These are phyloP conservation scores for Coniochaeta prunicola DNA, from an alignment of 2,329 filamentous ascomycete species.

Conservation along the genomic window DNA sequence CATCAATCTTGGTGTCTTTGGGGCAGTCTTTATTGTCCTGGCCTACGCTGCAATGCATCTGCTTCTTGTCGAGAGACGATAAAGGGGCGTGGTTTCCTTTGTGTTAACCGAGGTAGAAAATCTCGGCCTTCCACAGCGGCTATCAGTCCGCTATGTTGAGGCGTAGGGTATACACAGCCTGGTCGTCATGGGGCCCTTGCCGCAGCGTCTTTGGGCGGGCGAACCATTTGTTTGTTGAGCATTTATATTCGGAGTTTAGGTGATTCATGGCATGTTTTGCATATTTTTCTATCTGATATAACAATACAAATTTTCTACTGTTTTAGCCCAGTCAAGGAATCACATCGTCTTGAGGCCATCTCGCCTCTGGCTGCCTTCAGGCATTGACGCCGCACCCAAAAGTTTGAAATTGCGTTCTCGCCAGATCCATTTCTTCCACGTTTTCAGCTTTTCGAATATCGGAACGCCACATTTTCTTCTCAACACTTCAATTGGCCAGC, in stretches of 20 bases:
- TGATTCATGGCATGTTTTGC: background rate
- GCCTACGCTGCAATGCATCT: constrained; percentile 93
- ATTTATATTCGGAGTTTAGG: background rate
- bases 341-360: background rate
- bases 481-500: background rate
- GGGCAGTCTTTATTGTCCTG: constrained; percentile 73
- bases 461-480: background rate
- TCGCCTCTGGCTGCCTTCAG: too few relatives aligned
- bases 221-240: background rate
- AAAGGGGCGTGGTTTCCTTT: background rate
- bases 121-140: background rate
- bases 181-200: background rate
- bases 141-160: background rate
- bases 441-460: background rate
- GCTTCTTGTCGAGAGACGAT: constrained; percentile 82
- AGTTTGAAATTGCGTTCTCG: background rate
- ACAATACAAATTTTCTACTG: background rate
- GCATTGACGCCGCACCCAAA: too few relatives aligned
- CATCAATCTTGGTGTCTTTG: constrained; percentile 74
- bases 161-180: background rate
- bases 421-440: background rate
- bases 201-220: background rate
- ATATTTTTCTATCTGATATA: background rate
- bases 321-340: background rate
- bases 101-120: background rate